Evolutionary conservation across 2,329 filamentous ascomycete genomes (phyloP), one percentile per base, ranked within the genome.

Genomic region (Metarhizium humberi): DNA sequence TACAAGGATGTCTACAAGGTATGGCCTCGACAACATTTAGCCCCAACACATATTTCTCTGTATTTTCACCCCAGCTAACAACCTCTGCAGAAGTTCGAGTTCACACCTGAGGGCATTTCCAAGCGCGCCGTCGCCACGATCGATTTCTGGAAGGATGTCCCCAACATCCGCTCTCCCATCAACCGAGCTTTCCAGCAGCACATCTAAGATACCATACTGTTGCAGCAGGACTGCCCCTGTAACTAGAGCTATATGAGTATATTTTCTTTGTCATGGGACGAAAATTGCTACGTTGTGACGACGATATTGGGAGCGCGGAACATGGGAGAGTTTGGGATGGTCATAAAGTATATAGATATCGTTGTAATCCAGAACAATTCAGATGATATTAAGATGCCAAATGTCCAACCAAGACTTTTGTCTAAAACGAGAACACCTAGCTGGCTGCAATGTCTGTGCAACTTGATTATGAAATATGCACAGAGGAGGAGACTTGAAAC

Each of bases 161-260:
- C 88, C 71, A 92, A 92, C 77, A 81, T 96, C 69, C 90, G 94
- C 74, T 96, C 92, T 55, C 92, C 94, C 62, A 74, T 99, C 77
- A 96, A 97, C 85, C 89, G 91, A 72, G 94, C 94, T 67, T 99
- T 99, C 85, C 83, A 94, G 79, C 92, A 99, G 79, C 81, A 97
- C 67, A 89, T 95, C 75, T 97, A 94, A 80, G 62, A 50, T 53
- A 40, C 43, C 45, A 51, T 8, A n/a, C 25, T 14, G n/a, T 20
- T 43, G 18, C 38, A 16, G 32, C 40, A 14, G 8, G 13, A n/a
- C 50, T 43, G 46, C 20, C 13, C 43, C 42, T 54, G 43, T 32
- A 47, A 25, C 18, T 32, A 51, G 16, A 50, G 38, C 30, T 18
- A 48, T 47, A 54, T 57, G 46, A 54, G 50, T 3, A 42, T 30